Evolutionary conservation across 2,329 filamentous ascomycete species (phyloP), one percentile per base, ranked within the genome.

Genomic region (Epichloe typhina): DNA sequence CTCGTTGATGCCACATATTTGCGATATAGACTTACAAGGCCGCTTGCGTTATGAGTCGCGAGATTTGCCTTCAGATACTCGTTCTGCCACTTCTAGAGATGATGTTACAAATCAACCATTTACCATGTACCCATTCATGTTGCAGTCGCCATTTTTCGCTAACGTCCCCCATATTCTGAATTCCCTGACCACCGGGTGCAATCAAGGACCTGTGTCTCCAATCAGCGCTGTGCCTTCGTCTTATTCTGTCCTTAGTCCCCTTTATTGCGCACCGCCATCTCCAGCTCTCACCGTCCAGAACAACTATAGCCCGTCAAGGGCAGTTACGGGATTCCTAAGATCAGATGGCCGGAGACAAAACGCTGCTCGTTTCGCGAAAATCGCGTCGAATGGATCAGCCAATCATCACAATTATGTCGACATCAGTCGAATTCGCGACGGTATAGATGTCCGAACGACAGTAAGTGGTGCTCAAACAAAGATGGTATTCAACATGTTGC

Each of bases 371-470:
- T 64, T 76, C 39, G 64, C 65, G 45, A 61, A 75, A 56, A 67
- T 72, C 12, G 62, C 71, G n/a, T 71, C 71, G 51, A 71, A 72
- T 57, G 75, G 70, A 50, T 65, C 69, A 5, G 64, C 71, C 2
- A 72, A 71, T 33, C 74, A 79, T 53, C 78, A 82, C 58, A 84
- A 83, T 52, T 72, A 79, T 23, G 80, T 84, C 5, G 80, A 83
- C 54, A 71, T 80, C 46, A 68, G 70, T 51, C 72, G 74, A n/a
- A 83, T 83, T 57, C 70, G 72, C 17, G 73, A 79, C 15, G 85
- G 85, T 9, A 76, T 78, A 44, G 85, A 89, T 62, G 84, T 88
- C 52, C 79, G 85, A 48, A 88, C 85, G 8, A 89, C 84, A 0
- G 84, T 86, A 70, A 66, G 77, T 68, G n/a, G 19, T n/a, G 6